Evolutionary conservation across 176 grass and related monocot species (phyloP), one percentile per base, ranked within the genome.

Genomic region (Neostapfia colusana): DNA sequence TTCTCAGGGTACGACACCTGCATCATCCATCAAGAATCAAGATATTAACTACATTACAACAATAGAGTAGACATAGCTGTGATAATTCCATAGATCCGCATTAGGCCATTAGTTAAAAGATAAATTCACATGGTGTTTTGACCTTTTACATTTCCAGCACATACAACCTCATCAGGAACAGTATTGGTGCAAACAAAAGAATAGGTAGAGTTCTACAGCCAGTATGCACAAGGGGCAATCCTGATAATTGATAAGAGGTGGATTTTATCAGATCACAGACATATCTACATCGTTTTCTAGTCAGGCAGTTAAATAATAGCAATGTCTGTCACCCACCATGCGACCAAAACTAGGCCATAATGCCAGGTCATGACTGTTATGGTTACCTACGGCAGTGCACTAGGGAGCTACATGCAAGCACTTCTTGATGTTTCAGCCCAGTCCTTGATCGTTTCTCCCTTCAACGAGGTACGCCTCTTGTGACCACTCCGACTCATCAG

Each of bases 381-480:
- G 10, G 20, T 18, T n/a, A 75, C 15, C 40, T 27, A 46, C 18
- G 1, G 25, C 31, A 34, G 66, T 36, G 40, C 28, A 38, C 36
- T 42, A 31, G 34, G 24, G 34, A 58, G 75, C 48, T 67, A 79
- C 69, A 67, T 80, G 68, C 61, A 79, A 46, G 18, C 31, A 31
- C n/a, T 67, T 71, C 56, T 86, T 49, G 39, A 79, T 41, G 69
- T 72, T 53, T 88, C 85, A 21, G 74, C 63, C 34, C 38, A 72
- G 11, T 88, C 82, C 72, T 85, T 82, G 23, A 40, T 36, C 1
- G 43, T 14, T 15, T 75, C 72, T 62, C 82, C 85, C 64, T 91
- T 88, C 0, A 20, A 85, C 58, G 78, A 75, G 44, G 75, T 41
- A 40, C 88, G 82, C 74, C 78, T 78, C 69, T 88, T 91, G 69